phyloP scores from a whole-genome alignment of 768 basidiomycete genomes.

The Boletus tylopilopsis region DNA sequence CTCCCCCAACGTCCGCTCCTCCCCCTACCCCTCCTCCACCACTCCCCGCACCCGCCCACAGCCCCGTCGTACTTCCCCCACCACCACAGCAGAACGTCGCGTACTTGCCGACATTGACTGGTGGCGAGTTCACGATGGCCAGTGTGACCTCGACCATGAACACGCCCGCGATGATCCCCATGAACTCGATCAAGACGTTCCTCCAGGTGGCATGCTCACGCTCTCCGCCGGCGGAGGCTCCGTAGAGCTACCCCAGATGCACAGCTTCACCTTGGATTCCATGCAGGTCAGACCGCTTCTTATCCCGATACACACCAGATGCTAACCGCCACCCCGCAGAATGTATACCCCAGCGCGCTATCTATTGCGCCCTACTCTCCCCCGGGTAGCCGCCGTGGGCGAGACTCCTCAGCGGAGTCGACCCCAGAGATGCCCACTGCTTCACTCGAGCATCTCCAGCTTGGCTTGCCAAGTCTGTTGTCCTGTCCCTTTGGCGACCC shows the following conservation, averaged over 20 bases:
- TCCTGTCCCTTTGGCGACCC: constrained; percentile 35
- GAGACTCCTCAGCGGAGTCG: constrained; percentile 52
- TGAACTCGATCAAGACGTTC: constrained; percentile 8
- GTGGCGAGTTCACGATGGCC: constrained; percentile 78
- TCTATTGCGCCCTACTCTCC: constrained; percentile 55
- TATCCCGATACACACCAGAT: background rate
- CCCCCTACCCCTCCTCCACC: constrained; percentile 53
- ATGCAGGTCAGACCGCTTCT: constrained; percentile 22
- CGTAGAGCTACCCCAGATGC: constrained; percentile 35
- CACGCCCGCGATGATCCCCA: constrained; percentile 22
- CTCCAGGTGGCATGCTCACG: constrained; percentile 27
- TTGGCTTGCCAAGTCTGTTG: constrained; percentile 36
- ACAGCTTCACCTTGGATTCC: constrained; percentile 20
- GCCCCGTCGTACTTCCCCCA: constrained; percentile 62
- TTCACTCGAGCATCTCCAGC: constrained; percentile 38
- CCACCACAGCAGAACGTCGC: constrained; percentile 59
- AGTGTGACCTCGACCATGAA: constrained; percentile 36
- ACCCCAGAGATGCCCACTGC: constrained; percentile 44
- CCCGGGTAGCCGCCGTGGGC: constrained; percentile 36
- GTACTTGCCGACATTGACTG: constrained; percentile 86
- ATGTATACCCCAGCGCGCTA: constrained; percentile 43
- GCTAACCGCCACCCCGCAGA: constrained; percentile 27
- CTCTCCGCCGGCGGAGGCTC: constrained; percentile 37
- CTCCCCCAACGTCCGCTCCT: constrained; percentile 62
- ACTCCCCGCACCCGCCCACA: constrained; percentile 34